Percentiles rank a stretch among this genome's conserved stretches.
These are phyloP conservation scores for Syzygium syzygioides DNA, from an alignment of 441 rosid genomes.

Conservation along the genomic window DNA sequence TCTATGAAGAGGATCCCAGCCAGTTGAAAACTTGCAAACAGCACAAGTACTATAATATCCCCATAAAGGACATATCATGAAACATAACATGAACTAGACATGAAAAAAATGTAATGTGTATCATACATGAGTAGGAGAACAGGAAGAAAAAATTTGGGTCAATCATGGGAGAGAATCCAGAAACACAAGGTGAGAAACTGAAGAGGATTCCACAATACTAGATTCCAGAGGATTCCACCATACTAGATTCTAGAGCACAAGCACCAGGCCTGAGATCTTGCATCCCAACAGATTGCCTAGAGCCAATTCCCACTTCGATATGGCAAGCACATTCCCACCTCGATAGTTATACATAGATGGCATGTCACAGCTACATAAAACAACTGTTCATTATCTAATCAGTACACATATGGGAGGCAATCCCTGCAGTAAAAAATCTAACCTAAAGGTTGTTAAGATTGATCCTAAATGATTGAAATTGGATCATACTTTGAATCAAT, in stretches of 20 bases:
- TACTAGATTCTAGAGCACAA: too few relatives aligned
- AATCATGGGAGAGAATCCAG: too few relatives aligned
- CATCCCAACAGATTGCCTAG: background rate
- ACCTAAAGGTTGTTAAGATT: accelerated
- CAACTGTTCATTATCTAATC: background rate
- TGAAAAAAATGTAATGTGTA: too few relatives aligned
- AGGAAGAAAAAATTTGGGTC: too few relatives aligned
- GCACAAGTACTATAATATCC: background rate
- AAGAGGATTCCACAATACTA: too few relatives aligned
- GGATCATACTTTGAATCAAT: background rate
- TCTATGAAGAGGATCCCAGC: background rate
- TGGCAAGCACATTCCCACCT: background rate
- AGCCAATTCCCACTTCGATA: background rate
- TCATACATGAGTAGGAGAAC: too few relatives aligned
- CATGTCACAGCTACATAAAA: background rate
- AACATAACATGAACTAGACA: too few relatives aligned
- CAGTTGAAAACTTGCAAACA: background rate
- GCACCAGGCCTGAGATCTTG: background rate
- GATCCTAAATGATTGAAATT: background rate
- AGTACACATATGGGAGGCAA: background rate
- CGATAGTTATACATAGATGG: background rate
- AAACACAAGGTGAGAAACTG: too few relatives aligned
- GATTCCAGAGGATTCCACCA: too few relatives aligned
- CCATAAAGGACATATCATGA: too few relatives aligned
- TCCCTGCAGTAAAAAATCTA: too few relatives aligned